Evolutionary conservation across 164 flowering plant genomes (phyloP), one percentile per base, ranked within the genome.

Genomic region (Kingdonia uniflora): DNA sequence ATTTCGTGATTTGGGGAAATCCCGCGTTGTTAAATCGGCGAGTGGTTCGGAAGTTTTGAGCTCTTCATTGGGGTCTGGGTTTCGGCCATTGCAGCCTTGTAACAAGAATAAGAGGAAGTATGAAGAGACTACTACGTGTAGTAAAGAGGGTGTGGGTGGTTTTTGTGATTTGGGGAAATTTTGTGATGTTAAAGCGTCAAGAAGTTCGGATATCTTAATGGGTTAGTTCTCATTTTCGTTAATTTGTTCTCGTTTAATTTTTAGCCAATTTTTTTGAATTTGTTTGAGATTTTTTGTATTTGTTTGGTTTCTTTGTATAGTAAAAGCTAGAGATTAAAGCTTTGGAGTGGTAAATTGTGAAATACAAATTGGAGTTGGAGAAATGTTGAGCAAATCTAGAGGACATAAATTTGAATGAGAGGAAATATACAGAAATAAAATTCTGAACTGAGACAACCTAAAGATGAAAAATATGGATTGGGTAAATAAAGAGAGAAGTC

Each of bases 41-140:
- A 58, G 41, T 33, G 37, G 49, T 2, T 70, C 66, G 19, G 67
- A 16, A 6, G 68, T 57, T 11, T 14, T 63, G 64, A 79, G 68
- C 58, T 62, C 80, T 40, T 65, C 78, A 0, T 68, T 85, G n/a
- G 87, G 90, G 25, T 76, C 79, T 51, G 85, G 83, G 20, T 83
- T 85, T 68, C 68, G 76, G 54, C 87, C 95, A 1, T 55, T 85
- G 65, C 52, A 44, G 23, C n/a, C 29, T 21, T 47, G 77, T 58
- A 76, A 74, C 53, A 78, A 78, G 70, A 74, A 77, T 59, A 78
- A 73, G 74, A 51, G 11, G 46, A 43, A 14, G 43, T 73, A 73
- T 19, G 48, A n/a, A 6, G 19, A 11, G 12, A n/a, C 2, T 16
- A 19, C 7, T 16, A 13, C 25, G 25, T 50, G 58, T 16, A 54